A percentile compares a stretch with the other conserved stretches of the same genome.
Evolutionary conservation across 2,329 filamentous ascomycete genomes (phyloP).

Genomic region (Monilinia fructigena): DNA sequence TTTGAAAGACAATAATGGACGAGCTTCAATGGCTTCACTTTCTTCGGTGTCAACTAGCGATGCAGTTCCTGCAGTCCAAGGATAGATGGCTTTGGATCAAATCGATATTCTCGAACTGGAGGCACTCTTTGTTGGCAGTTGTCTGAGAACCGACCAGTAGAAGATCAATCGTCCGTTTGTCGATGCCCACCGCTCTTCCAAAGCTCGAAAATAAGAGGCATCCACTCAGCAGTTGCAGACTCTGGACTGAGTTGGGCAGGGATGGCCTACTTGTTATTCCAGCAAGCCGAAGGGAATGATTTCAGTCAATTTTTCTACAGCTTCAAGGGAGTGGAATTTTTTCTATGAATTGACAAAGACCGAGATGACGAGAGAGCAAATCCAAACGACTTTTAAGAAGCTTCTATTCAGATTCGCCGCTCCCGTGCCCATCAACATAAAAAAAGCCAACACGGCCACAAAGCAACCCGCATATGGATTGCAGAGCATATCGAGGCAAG

Average conservation of each 20-base stretch:
- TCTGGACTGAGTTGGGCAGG: constrained; percentile 29
- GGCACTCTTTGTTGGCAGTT: constrained; percentile 48
- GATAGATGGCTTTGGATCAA: constrained; percentile 32
- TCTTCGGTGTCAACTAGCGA: constrained; percentile 33
- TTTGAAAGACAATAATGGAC: constrained; percentile 28
- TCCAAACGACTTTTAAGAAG: constrained; percentile 34
- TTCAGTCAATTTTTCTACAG: constrained; percentile 26
- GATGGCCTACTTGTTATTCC: constrained; percentile 18
- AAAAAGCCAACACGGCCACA: constrained; percentile 31
- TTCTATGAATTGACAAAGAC: constrained; percentile 26
- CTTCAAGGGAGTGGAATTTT: constrained; percentile 19
- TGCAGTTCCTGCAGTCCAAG: constrained; percentile 35
- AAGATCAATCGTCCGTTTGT: constrained; percentile 48
- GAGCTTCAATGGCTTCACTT: constrained; percentile 31
- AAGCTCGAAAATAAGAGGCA: constrained; percentile 44
- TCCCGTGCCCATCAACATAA: constrained; percentile 37
- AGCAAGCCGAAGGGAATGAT: constrained; percentile 24
- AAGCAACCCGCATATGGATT: constrained; percentile 34
- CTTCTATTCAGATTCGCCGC: constrained; percentile 37
- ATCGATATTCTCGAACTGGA: constrained; percentile 43
- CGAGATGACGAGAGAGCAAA: constrained; percentile 29
- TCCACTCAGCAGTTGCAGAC: constrained; percentile 31
- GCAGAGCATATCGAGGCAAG: constrained; percentile 37
- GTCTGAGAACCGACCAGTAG: constrained; percentile 48
- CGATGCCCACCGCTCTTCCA: constrained; percentile 50